Base-by-base conservation (phyloP, 2,329 filamentous ascomycete genomes). In the Ceratocystis albifundus region DNA sequence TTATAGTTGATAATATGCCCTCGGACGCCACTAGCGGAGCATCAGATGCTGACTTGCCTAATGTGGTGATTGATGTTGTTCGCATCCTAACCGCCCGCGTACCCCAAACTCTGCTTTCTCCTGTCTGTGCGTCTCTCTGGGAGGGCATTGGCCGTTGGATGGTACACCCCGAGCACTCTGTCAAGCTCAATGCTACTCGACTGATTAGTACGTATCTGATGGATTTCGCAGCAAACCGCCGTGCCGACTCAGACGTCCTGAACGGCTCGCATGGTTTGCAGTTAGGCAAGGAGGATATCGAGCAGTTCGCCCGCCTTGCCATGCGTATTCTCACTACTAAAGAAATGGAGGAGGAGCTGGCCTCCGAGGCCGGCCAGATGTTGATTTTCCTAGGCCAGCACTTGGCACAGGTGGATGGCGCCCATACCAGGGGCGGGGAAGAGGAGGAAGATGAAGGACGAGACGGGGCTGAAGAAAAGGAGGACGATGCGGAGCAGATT, bases 191-290 rank as follows among this genome's bases (percentile, higher is more conserved):
- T 6, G 84, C 90, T 20, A 84, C 91, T 10, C 86, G 84, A 68
- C 79, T 97, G 20, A 77, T 92, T 50, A 87, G 87, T 61, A 80
- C 82, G n/a, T 94, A 89, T 75, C 85, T 96, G 71, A 83, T 86
- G 2, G 89, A 96, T 73, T 85, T 96, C 69, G 88, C 88, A 25
- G 81, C 82, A 68, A 68, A 68, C 48, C 28, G 53, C 12, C 62
- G 61, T 5, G 61, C 64, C n/a, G 67, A 65, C 41, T 79, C 77
- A 1, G 74, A 90, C 61, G 84, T 87, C 1, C 77, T 96, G 12
- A 74, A 78, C 53, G 88, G 90, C 25, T 88, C 87, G 1, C 79
- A 86, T 65, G 93, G 90, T 0, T 79, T 96, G 28, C 77, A 80
- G 32, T 77, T 97, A 5, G 80, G 82, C 36, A 80, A 80, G 12